A percentile compares a stretch with the other conserved stretches of the same genome.
Evolutionary conservation across 2,329 filamentous ascomycete species (phyloP).

Genomic region (Cladobotryum protrusum): DNA sequence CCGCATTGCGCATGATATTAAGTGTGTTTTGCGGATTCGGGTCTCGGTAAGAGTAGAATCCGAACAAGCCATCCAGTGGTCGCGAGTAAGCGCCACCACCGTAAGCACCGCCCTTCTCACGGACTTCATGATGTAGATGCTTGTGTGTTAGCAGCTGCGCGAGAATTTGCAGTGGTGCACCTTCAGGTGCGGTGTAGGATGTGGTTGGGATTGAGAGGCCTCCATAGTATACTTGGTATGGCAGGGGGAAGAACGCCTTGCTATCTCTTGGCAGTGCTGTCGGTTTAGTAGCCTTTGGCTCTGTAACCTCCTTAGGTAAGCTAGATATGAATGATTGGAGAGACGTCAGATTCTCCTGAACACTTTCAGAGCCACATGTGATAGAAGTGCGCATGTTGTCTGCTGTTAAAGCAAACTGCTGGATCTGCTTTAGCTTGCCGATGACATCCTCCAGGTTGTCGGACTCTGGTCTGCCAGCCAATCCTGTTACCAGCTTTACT

Average conservation of each 20-base stretch:
- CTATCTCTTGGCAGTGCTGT: constrained; percentile 42
- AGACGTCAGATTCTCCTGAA: constrained; percentile 61
- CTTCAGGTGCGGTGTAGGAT: constrained; percentile 69
- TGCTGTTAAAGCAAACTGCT: constrained; percentile 66
- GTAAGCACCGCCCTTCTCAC: constrained; percentile 95
- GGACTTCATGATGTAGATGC: constrained; percentile 92
- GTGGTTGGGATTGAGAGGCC: constrained; percentile 75
- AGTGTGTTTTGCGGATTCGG: constrained; percentile 89
- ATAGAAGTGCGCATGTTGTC: constrained; percentile 70
- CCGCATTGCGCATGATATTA: constrained; percentile 75
- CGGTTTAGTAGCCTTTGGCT: constrained; percentile 31
- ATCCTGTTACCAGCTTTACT: constrained; percentile 71
- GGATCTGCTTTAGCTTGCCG: constrained; percentile 77
- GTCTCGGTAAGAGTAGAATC: constrained; percentile 94
- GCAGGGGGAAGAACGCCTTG: constrained; percentile 87
- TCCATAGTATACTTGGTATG: constrained; percentile 96
- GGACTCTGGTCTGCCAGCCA: constrained; percentile 65
- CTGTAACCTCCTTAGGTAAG: constrained; percentile 25
- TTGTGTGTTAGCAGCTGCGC: constrained; percentile 93
- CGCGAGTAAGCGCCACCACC: constrained; percentile 83
- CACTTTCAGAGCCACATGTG: constrained; percentile 75
- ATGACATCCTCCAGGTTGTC: constrained; percentile 71
- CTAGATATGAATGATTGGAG: constrained; percentile 61
- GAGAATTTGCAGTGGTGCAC: constrained; percentile 79
- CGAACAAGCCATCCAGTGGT: constrained; percentile 76